Evolutionary conservation across 2,329 filamentous ascomycete genomes (phyloP).

Genomic region (Beauveria sp.): DNA sequence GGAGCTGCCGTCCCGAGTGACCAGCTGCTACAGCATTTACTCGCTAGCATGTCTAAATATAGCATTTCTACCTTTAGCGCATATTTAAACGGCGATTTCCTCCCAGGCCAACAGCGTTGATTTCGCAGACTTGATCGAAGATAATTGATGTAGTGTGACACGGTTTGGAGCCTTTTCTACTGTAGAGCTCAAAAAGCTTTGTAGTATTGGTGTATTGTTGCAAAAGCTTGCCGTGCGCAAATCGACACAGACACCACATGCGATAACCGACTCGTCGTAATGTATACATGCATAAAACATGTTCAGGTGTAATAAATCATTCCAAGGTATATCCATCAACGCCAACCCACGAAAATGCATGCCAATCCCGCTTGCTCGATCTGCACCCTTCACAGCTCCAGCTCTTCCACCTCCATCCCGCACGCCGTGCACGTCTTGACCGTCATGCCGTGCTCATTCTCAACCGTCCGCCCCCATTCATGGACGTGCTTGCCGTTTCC

Average conservation of each 20-base stretch:
- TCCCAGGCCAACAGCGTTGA: too few relatives aligned
- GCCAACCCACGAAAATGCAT: not conserved
- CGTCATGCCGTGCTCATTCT: slow-evolving; percentile 63
- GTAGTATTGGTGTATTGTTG: too few relatives aligned
- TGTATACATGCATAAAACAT: not conserved
- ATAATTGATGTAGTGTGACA: too few relatives aligned
- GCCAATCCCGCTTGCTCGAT: not conserved
- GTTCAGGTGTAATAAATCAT: not conserved
- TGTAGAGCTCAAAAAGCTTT: too few relatives aligned
- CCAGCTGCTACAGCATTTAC: not conserved
- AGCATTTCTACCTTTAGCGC: not conserved
- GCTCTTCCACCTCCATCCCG: slow-evolving; percentile 71
- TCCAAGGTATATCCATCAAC: slow-evolving; percentile 2
- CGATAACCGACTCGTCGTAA: not conserved
- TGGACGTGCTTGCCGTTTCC: slow-evolving; percentile 70
- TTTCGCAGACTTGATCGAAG: too few relatives aligned
- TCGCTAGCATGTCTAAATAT: not conserved
- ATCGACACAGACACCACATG: too few relatives aligned
- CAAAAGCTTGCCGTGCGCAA: not conserved
- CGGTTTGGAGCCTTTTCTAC: too few relatives aligned
- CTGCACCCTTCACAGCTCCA: slow-evolving; percentile 48
- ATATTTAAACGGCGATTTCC: too few relatives aligned
- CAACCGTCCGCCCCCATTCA: slow-evolving; percentile 70
- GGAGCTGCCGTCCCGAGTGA: not conserved
- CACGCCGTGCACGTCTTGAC: slow-evolving; percentile 74